Evolutionary conservation across 2,329 filamentous ascomycete genomes (phyloP).

Genomic region (Nothophoma quercina): DNA sequence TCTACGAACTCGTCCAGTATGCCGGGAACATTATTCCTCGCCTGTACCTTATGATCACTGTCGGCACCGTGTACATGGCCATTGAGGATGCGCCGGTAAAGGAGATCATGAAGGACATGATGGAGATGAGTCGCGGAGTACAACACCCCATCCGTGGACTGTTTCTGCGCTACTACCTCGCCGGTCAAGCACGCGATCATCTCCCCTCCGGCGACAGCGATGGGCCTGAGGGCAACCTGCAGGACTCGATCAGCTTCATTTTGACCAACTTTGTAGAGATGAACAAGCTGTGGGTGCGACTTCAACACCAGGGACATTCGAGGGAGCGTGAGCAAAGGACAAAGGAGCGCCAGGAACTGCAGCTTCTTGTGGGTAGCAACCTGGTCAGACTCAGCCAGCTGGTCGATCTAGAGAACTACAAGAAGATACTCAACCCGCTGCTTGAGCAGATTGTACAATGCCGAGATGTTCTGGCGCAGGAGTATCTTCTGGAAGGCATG

Average conservation of each 20-base stretch:
- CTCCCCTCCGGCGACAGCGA: conserved; percentile 84
- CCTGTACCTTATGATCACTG: conserved; percentile 98
- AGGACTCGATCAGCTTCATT: conserved; percentile 98
- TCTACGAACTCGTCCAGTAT: conserved; percentile 98
- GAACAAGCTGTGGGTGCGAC: conserved; percentile 98
- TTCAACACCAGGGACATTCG: conserved; percentile 97
- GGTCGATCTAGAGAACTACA: conserved; percentile 94
- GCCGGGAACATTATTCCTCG: conserved; percentile 96
- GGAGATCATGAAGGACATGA: conserved; percentile 99
- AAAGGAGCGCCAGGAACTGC: conserved; percentile 92
- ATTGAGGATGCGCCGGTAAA: conserved; percentile 98
- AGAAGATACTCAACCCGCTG: conserved; percentile 86
- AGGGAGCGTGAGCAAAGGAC: conserved; percentile 92
- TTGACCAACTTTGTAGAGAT: conserved; percentile 99
- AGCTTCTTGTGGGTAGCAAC: conserved; percentile 95
- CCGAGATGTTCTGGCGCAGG: conserved; percentile 93
- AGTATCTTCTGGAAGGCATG: conserved; percentile 86
- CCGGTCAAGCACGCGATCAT: conserved; percentile 89
- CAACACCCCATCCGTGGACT: conserved; percentile 96
- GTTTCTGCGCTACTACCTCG: conserved; percentile 95
- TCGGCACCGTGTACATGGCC: conserved; percentile 98
- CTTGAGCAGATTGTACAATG: conserved; percentile 98
- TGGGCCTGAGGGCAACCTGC: conserved; percentile 91
- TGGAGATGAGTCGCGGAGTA: conserved; percentile 99
- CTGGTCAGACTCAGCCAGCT: conserved; percentile 93